Base-by-base conservation (phyloP, 2,329 filamentous ascomycete genomes). In the Trichoderma sp. region DNA sequence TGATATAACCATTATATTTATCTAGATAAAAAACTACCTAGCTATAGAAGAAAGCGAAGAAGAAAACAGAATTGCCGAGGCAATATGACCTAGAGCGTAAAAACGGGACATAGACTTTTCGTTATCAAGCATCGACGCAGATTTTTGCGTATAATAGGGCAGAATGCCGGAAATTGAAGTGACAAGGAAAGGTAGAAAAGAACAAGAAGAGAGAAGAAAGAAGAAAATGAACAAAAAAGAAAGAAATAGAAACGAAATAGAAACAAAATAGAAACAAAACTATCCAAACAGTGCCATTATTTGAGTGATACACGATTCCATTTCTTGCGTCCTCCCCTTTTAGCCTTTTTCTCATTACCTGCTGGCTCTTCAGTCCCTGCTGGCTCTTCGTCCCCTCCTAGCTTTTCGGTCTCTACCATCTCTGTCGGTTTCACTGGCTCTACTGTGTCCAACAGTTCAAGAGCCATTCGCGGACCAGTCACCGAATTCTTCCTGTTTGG, bases 251-350 rank as follows among this genome's bases (percentile, higher is more conserved):
- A 35, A 21, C n/a, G n/a, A 5, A 21, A 21, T 35, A 38, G 33
- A 59, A 59, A 18, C 24, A 38, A 60, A 27, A 21, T 6, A n/a
- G 31, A 21, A 21, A 45, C n/a, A 3, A 21, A 27, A 31, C 18
- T 62, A 18, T 24, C 60, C 33, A 29, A 45, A 16, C 11, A 24
- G 16, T 4, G 21, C 27, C 38, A 21, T 24, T 41, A n/a, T 14
- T 62, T 31, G 0, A 71, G 53, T 14, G 67, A 41, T 24, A 75
- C 24, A 11, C n/a, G 73, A 16, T 45, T 64, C 73, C 73, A 69
- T 31, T 75, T 75, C 65, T 75, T 75, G 14, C 33, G 62, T 38
- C 73, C 41, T 31, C 73, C 65, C 21, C 33, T 38, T 21, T 69
- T 53, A 56, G 38, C 35, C 53, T 16, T 38, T 53, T 24, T 64